A percentile compares a stretch with the other conserved stretches of the same genome.
phyloP scores from a whole-genome alignment of 1,139 yeast species.

The Diutina siamensis region DNA sequence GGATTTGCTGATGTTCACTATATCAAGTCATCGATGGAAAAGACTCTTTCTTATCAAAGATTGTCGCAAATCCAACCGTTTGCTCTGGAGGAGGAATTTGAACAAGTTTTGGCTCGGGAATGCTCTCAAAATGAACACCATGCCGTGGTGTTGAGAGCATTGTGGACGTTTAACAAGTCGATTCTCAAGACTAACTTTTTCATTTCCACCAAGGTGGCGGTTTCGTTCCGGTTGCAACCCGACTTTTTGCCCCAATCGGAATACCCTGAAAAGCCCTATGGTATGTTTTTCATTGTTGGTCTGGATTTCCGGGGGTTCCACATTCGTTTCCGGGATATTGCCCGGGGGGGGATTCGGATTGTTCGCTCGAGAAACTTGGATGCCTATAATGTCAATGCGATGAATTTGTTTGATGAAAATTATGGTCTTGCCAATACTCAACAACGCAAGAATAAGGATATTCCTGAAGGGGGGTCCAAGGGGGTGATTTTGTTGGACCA shows the following conservation, averaged over 20 bases:
- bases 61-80: constrained; percentile 68
- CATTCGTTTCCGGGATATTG: constrained; percentile 91
- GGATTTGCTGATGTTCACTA: constrained; percentile 90
- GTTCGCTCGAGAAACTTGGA: constrained; percentile 82
- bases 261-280: constrained; percentile 87
- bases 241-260: constrained; percentile 72
- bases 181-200: constrained; percentile 90
- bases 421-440: constrained; percentile 94
- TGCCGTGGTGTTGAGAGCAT: constrained; percentile 68
- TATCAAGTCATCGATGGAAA: constrained; percentile 59
- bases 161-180: constrained; percentile 74
- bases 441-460: constrained; percentile 94
- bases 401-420: constrained; percentile 91
- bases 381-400: constrained; percentile 74
- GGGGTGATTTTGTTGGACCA: constrained; percentile 87
- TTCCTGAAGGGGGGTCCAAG: constrained; percentile 98
- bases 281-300: constrained; percentile 93
- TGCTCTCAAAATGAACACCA: constrained; percentile 78
- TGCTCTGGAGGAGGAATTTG: constrained; percentile 65
- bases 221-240: constrained; percentile 86
- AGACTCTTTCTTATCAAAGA: constrained; percentile 85
- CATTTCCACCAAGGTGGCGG: constrained; percentile 88
- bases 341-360: constrained; percentile 96
- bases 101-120: constrained; percentile 51
- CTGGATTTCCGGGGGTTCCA: constrained; percentile 97